Evolutionary conservation across 345 rosid species (phyloP), one percentile per base, ranked within the genome.

Genomic region (Excoecaria cochinchinensis): DNA sequence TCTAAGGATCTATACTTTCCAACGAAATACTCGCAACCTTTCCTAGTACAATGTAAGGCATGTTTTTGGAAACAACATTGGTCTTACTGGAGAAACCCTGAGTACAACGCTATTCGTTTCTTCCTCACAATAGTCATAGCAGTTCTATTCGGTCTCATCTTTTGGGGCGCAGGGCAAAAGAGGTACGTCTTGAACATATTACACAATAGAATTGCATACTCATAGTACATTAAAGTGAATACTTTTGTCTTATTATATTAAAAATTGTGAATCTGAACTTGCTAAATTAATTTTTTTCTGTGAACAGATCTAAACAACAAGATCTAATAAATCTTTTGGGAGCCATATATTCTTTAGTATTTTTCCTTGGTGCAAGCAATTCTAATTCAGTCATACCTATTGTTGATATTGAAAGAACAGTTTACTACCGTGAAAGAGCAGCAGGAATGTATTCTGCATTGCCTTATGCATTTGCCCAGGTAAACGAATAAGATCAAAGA

Each of bases 371-470:
- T 17, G 74, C 77, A 15, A 67, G 60, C 42, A 80, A 80, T 69
- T 44, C 80, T 67, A 3, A 58, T 40, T 7, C 74, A 1, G 83
- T 80, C 40, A 79, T 72, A 69, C 36, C 83, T 21, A 63, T 80
- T 42, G 77, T 80, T 44, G 25, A 69, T 21, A 72, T 76, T 31
- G 83, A 80, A 63, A 80, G 83, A 55, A 72, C 80, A 31, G 83
- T 76, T 40, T 76, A 76, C 66, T 80, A 80, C 56, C 79, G 83
- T 19, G 83, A 80, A 72, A 72, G 69, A 48, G 83, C 83, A 13
- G 83, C 83, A 39, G 80, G 83, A 80, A 80, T 80, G 83, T 80
- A 76, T 69, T 80, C 83, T 22, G 25, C 83, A 21, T 25, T 80
- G 70, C 77, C 77, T 68, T 76, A 76, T 47, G 80, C 83, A 36